phyloP scores from a whole-genome alignment of 2,329 filamentous ascomycete genomes.

The Aspergillus udagawae region DNA sequence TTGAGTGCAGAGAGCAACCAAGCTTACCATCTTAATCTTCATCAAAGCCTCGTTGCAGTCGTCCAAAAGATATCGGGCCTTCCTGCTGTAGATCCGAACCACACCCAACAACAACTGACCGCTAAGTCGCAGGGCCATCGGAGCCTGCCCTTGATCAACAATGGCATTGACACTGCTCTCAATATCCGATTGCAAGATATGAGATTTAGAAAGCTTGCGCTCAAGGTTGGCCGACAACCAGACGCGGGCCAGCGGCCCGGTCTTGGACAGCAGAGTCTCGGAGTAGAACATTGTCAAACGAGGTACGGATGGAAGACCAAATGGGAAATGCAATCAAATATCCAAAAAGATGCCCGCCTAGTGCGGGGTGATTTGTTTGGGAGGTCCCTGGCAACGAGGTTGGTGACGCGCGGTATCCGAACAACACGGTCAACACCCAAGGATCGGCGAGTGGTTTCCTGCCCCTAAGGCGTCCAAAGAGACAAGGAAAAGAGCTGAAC shows the following conservation, averaged over 20 bases:
- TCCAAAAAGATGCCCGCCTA: slow-evolving; percentile 25
- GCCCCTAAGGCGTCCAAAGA: slow-evolving; percentile 5
- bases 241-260: slow-evolving; percentile 91
- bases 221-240: slow-evolving; percentile 98
- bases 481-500: neutral
- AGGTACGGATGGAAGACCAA: slow-evolving; percentile 1
- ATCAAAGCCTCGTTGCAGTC: slow-evolving; percentile 96
- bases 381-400: slow-evolving; percentile 20
- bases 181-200: slow-evolving; percentile 91
- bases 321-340: slow-evolving; percentile 10
- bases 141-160: slow-evolving; percentile 86
- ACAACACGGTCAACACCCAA: slow-evolving; percentile 32
- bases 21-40: slow-evolving; percentile 93
- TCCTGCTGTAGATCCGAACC: slow-evolving; percentile 94
- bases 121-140: slow-evolving; percentile 89
- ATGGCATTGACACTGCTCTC: slow-evolving; percentile 93
- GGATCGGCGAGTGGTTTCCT: slow-evolving; percentile 14
- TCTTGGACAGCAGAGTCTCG: slow-evolving; percentile 91
- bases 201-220: slow-evolving; percentile 95
- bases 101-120: slow-evolving; percentile 93
- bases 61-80: slow-evolving; percentile 91
- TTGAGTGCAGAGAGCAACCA: neutral
- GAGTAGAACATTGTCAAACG: slow-evolving; percentile 82
- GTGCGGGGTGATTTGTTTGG: slow-evolving; percentile 28
- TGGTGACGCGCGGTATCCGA: slow-evolving; percentile 30